These are phyloP conservation scores for Nigrospora sphaerica DNA, from an alignment of 2,329 filamentous ascomycete genomes.

Conservation along the genomic window DNA sequence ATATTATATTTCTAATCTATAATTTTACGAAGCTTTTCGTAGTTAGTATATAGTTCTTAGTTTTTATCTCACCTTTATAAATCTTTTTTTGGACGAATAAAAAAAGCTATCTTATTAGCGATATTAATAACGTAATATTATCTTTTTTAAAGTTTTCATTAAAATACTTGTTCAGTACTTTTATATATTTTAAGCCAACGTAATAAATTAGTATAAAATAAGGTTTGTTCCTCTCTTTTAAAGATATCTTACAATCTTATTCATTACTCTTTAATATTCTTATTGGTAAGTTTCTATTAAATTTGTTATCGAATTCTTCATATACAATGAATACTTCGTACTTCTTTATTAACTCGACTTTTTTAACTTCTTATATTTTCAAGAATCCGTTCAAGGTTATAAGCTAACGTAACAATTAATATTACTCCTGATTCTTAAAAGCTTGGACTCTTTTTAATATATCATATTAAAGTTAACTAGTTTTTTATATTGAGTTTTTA, in stretches of 20 bases:
- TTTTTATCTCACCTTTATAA: neutral
- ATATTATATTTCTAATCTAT: neutral
- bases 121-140: neutral
- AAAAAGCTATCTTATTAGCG: neutral
- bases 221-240: neutral
- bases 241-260: neutral
- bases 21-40: neutral
- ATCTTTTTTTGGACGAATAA: neutral
- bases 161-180: neutral
- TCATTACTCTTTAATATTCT: neutral
- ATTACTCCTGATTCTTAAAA: neutral
- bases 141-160: neutral
- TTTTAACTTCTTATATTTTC: neutral
- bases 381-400: neutral
- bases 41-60: neutral
- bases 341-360: neutral
- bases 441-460: neutral
- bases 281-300: neutral
- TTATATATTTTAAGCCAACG: neutral
- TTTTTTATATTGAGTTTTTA: neutral
- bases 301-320: neutral
- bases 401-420: too few species aligned
- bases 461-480: neutral
- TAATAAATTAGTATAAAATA: neutral
- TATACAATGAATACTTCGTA: neutral